These are phyloP conservation scores for Malus orientalis DNA, from an alignment of 306 rosid genomes.

Conservation along the genomic window DNA sequence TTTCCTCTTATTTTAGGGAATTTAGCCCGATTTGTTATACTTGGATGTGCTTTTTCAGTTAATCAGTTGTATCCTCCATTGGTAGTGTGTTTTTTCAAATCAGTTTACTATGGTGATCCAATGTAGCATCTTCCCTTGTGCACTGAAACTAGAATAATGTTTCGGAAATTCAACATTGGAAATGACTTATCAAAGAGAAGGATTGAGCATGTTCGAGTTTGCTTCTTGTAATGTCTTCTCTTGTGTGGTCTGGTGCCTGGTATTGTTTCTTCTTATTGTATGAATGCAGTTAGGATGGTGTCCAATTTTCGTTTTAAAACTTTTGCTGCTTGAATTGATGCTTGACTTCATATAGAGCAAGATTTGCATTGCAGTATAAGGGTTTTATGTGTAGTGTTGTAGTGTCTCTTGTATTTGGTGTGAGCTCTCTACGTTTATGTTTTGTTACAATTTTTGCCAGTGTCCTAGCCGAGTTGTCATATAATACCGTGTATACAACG, in stretches of 20 bases:
- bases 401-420: not conserved
- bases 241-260: not conserved
- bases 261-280: not conserved
- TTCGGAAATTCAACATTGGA: not conserved
- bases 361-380: not conserved
- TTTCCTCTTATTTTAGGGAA: constrained; percentile 10
- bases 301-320: not conserved
- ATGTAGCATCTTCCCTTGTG: constrained; percentile 21
- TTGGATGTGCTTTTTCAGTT: not conserved
- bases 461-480: not conserved
- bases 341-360: not conserved
- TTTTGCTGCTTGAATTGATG: not conserved
- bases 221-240: constrained; percentile 4
- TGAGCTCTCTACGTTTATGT: not conserved
- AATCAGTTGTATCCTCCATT: constrained; percentile 14
- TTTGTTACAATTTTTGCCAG: not conserved
- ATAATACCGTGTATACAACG: no score
- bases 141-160: constrained; percentile 2
- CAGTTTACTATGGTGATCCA: constrained; percentile 16
- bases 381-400: not conserved
- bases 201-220: constrained; percentile 11
- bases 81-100: not conserved
- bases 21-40: not conserved
- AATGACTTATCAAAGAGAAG: constrained; percentile 15
- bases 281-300: not conserved